Evolutionary conservation across 176 grass and related monocot genomes (phyloP), one percentile per base, ranked within the genome.

Genomic region (Ampelocalamus luodianensis): DNA sequence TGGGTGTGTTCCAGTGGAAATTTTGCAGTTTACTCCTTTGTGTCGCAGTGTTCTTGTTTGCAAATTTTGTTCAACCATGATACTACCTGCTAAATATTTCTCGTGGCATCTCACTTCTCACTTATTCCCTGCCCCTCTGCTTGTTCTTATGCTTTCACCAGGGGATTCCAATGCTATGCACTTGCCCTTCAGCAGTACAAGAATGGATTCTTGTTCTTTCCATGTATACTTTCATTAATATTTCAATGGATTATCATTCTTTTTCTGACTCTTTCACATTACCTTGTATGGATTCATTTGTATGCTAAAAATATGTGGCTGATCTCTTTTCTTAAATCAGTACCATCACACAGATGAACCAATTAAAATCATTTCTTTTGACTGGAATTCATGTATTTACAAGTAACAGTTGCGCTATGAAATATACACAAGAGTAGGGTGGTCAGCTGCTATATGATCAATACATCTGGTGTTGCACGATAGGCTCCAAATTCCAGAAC

Each of bases 231-330:
- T 83, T 8, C 59, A 58, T 62, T 72, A 22, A 50, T 34, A 58
- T 46, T 15, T 40, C 79, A 66, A 49, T 38, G 17, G 15, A 46
- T 49, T 65, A 66, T 39, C 39, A 67, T 44, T 50, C 64, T 17
- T 69, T 68, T 84, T 62, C 61, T 44, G 54, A 76, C 79, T 68
- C 68, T 74, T 83, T 36, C 48, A 51, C 79, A 61, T 78, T 78
- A 72, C n/a, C 87, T 74, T 87, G 23, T n/a, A 61, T 6, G 6
- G 80, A 73, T 68, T 68, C 60, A 67, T 87, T 86, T 53, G n/a
- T 86, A 16, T 72, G 20, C 66, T 72, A 26, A 69, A 32, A 64
- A 68, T 79, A 6, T 63, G 20, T 50, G 44, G 2, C 37, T 74
- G 27, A 22, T 29, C 24, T 27, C 13, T 44, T 67, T 76, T 60